Percentiles rank a stretch among this genome's conserved stretches.
These are phyloP conservation scores for Termitomyces heimii DNA, from an alignment of 768 basidiomycete species.

Conservation along the genomic window DNA sequence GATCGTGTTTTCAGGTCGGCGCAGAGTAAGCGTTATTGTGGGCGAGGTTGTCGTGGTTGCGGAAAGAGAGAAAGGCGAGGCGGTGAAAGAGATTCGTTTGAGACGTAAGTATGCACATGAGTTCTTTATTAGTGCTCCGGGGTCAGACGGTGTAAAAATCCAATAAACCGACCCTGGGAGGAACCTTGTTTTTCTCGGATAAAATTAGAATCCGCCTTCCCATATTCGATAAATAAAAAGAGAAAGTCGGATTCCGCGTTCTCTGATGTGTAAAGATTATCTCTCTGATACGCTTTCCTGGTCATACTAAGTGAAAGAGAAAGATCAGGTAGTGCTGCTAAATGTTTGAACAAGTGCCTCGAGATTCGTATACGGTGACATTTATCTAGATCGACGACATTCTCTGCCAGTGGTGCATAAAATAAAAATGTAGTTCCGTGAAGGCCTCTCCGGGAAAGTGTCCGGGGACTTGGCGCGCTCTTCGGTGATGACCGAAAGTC, in stretches of 20 bases:
- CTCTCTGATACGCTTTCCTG: not conserved
- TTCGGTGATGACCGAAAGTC: constrained; percentile 12
- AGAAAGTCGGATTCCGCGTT: not conserved
- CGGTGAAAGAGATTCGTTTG: not conserved
- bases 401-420: not conserved
- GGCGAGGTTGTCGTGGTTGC: not conserved
- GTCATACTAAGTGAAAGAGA: too few species aligned
- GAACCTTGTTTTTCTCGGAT: not conserved
- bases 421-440: not conserved
- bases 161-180: not conserved
- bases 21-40: not conserved
- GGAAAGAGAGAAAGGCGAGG: not conserved
- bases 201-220: not conserved
- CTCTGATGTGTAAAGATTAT: not conserved
- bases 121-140: not conserved
- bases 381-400: not conserved
- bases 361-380: not conserved
- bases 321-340: not conserved
- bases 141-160: not conserved
- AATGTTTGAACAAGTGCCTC: not conserved
- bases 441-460: not conserved
- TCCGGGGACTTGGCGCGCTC: not conserved
- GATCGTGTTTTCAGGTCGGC: not conserved
- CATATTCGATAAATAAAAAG: not conserved
- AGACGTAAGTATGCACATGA: not conserved